These are phyloP conservation scores for Cucurbitaria berberidis DNA, from an alignment of 2,329 filamentous ascomycete genomes.

Conservation along the genomic window DNA sequence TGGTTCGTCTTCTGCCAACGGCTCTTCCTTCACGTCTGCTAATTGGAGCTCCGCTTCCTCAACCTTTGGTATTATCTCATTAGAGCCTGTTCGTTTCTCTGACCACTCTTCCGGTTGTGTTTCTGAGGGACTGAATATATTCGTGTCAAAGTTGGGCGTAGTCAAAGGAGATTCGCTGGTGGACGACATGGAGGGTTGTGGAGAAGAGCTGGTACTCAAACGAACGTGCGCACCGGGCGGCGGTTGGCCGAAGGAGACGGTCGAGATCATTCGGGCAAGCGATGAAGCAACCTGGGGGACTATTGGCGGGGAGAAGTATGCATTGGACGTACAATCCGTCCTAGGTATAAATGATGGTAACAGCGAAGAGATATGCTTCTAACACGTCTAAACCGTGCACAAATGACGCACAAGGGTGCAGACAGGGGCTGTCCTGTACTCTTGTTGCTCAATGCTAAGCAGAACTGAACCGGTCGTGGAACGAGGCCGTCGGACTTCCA, in stretches of 20 bases:
- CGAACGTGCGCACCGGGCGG: constrained; percentile 40
- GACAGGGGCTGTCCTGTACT: constrained; percentile 12
- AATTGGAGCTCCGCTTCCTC: constrained; percentile 59
- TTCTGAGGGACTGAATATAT: constrained; percentile 27
- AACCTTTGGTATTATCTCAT: constrained; percentile 58
- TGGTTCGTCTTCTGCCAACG: constrained; percentile 38
- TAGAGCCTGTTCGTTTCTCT: constrained; percentile 31
- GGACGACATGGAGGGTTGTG: constrained; percentile 50
- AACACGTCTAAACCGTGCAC: constrained; percentile 6
- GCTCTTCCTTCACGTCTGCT: constrained; percentile 46
- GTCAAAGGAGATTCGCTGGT: constrained; percentile 48
- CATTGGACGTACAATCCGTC: constrained; percentile 32
- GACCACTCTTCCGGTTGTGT: constrained; percentile 35
- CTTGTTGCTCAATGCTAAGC: constrained; percentile 10
- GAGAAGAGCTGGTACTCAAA: constrained; percentile 50
- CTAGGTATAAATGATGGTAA: constrained; percentile 3
- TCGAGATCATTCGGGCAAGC: constrained; percentile 45
- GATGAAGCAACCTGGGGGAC: constrained; percentile 19
- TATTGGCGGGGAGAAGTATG: constrained; percentile 24
- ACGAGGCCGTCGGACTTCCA: constrained; percentile 11
- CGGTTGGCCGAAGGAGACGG: constrained; percentile 43
- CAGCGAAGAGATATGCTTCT: constrained; percentile 8
- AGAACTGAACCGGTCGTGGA: constrained; percentile 14
- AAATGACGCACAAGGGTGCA: constrained; percentile 15
- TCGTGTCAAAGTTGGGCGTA: constrained; percentile 44